Base-by-base conservation (phyloP, 164 flowering plant species). In the Nelumbo lutea region DNA sequence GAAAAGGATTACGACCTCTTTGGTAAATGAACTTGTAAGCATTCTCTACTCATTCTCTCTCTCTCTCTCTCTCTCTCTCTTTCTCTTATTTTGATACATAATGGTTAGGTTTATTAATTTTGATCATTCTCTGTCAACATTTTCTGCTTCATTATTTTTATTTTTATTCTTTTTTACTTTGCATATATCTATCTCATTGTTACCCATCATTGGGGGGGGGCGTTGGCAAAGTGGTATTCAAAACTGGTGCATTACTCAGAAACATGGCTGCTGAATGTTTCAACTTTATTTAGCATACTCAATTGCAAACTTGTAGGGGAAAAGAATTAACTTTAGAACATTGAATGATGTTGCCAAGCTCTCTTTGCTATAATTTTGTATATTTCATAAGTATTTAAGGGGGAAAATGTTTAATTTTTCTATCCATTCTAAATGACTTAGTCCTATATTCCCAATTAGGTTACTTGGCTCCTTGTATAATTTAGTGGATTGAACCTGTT, bases 11-110 rank as follows among this genome's bases (percentile, higher is more conserved):
- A 87, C 96, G 1, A 72, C 84, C n/a, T 78, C 95, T 68, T 86
- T 93, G 47, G 99, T 96, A n/a, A 89, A 93, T 82, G 99, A 96
- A 73, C 93, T 96, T 66, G 99, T 96, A 75, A 90, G 96, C 87
- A 62, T 70, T 41, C 56, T 55, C 8, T 27, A 27, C 9, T 38
- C 62, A 39, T 72, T 4, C 50, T 60, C 67, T 41, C 67, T 70
- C 68, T 9, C 4, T 15, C 13, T 57, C 13, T 72, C n/a, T 4
- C 50, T 60, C 67, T 41, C 67, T 70, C 68, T 9, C 4, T 15
- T 11, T 57, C 13, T 72, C 64, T 55, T 9, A 51, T 47, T 73
- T n/a, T 9, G 27, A 1, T 13, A 38, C 46, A 56, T 38, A 0
- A 6, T 44, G 14, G 11, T 10, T 45, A 15, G 52, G 43, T 56